Evolutionary conservation across 805 yeast species (phyloP), one percentile per base, ranked within the genome.

Genomic region (Priceomyces haplophilus): DNA sequence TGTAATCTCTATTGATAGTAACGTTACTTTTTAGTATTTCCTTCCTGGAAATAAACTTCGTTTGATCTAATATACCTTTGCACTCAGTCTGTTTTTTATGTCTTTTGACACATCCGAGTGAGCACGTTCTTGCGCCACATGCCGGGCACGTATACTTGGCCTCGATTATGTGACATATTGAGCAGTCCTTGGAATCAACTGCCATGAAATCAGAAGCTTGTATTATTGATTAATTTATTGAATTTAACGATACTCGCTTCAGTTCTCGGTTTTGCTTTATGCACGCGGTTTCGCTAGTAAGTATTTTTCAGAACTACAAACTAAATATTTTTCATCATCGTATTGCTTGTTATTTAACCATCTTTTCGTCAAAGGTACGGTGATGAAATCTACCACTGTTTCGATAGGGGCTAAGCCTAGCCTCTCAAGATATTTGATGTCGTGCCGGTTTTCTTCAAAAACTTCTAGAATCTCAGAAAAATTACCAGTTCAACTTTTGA

Each of bases 131-230:
- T 3, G 67, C 59, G 4, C 65, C 64, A 56, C 97, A 90, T 13
- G 83, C 82, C 0, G 97, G 97, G 59, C 97, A 90, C 11, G 74
- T 80, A 58, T 90, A 90, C 54, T 82, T 85, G 43, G 72, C 67
- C 10, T 48, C 48, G 30, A 60, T 56, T n/a, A 54, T 48, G 13
- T 62, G 65, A 45, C 76, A 70, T 31, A 70, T 58, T 12, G 61
- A 47, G 51, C 75, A 69, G 23, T 49, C 38, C 5, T 37, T 19
- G 13, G 34, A 24, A 12, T 41, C 41, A 11, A 24, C 12, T 15
- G 15, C 24, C 48, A 44, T 40, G 19, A 37, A 18, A n/a, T n/a
- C n/a, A n/a, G n/a, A n/a, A 13, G 27, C 11, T 8, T 24, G 11
- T 24, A 8, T 11, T 24, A 11, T 11, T 24, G 27, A 24, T 34